Conservation (phyloP, 345 rosid species). For the Streptanthus diversifolius region DNA sequence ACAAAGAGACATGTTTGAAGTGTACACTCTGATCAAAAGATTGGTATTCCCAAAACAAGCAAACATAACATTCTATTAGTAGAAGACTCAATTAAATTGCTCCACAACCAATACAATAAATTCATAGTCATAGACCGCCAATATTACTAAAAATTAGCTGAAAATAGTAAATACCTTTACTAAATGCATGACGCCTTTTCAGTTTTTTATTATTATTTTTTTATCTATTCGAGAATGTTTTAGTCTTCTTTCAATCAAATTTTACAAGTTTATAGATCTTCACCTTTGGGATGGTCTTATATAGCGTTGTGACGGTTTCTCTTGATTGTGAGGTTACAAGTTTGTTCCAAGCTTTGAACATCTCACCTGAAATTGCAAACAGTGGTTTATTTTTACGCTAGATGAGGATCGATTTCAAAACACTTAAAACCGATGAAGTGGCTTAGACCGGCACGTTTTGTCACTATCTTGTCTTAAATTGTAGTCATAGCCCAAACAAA, state of each 20-base stretch:
- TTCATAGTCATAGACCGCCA: neutral
- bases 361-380: neutral
- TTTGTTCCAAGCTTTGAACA: neutral
- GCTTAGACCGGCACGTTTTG: neutral
- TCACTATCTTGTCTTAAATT: neutral
- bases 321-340: neutral
- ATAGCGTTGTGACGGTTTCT: neutral
- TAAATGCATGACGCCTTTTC: neutral
- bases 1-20: neutral
- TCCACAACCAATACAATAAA: neutral
- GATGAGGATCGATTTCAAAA: neutral
- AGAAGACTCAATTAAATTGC: neutral
- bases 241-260: neutral
- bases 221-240: neutral
- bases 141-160: neutral
- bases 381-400: neutral
- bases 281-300: neutral
- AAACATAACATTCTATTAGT: neutral
- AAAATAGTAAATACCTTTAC: neutral
- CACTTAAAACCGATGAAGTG: neutral
- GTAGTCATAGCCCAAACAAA: neutral
- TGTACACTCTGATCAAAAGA: neutral
- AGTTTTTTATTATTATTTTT: neutral
- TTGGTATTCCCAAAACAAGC: neutral
- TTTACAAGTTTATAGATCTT: neutral